Evolutionary conservation across 352 stramenopile genomes (phyloP).

Genomic region (Phytophthora pluvialis): DNA sequence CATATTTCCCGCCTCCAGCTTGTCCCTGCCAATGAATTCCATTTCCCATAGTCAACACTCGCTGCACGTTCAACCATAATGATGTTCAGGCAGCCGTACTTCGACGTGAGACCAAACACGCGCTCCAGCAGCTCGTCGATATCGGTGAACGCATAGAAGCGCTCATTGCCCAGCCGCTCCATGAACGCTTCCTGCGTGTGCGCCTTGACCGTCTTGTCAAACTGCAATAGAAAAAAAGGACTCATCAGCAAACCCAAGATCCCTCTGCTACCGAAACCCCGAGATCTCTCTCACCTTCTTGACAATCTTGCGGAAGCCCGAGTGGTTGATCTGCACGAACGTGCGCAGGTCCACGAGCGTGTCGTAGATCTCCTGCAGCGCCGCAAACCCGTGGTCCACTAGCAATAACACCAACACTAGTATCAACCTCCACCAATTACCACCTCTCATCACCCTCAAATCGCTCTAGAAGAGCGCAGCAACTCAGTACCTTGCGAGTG

Average conservation of each 20-base stretch:
- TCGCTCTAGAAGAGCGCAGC: background rate
- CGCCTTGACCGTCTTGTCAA: constrained; percentile 90
- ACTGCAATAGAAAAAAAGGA: constrained; percentile 47
- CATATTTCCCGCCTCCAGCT: constrained; percentile 89
- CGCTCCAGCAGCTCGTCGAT: constrained; percentile 81
- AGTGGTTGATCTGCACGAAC: constrained; percentile 93
- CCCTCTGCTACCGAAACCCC: background rate
- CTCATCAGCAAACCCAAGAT: background rate
- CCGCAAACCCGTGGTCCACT: constrained; percentile 79
- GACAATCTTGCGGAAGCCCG: constrained; percentile 93
- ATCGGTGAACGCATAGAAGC: constrained; percentile 84
- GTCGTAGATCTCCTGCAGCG: constrained; percentile 90
- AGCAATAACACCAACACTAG: constrained; percentile 11
- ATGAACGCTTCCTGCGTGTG: constrained; percentile 80
- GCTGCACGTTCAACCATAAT: background rate
- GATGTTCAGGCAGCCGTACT: constrained; percentile 44
- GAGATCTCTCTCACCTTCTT: constrained; percentile 75
- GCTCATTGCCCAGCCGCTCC: constrained; percentile 75
- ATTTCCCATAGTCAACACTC: constrained; percentile 15
- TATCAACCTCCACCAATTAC: background rate
- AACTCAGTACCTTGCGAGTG: constrained; percentile 54
- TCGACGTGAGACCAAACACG: constrained; percentile 82
- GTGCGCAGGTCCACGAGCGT: constrained; percentile 89
- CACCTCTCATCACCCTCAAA: constrained; percentile 9
- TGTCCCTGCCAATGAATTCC: constrained; percentile 53